phyloP scores from a whole-genome alignment of 345 rosid species.

The Gossypium anomalum region DNA sequence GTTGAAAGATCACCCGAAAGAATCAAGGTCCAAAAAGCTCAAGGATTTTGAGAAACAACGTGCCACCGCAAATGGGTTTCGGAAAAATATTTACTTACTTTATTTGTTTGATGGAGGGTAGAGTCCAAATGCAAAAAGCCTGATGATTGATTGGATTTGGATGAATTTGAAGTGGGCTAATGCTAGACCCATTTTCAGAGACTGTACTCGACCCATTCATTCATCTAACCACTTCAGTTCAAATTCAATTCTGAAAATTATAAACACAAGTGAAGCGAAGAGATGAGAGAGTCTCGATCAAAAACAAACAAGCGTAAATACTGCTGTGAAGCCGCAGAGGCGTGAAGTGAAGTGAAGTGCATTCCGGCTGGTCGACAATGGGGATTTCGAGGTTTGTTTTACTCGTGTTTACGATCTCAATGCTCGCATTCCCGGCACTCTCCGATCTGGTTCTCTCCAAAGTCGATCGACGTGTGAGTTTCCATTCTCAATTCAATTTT shows the following conservation, averaged over 20 bases:
- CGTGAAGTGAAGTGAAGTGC: neutral
- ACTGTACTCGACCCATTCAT: too few species aligned
- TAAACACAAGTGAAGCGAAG: too few species aligned
- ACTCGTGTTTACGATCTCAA: conserved; percentile 39
- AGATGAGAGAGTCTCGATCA: neutral
- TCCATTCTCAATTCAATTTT: conserved; percentile 17
- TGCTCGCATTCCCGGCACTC: conserved; percentile 50
- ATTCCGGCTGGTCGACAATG: conserved; percentile 23
- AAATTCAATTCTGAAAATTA: too few species aligned
- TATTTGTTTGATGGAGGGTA: too few species aligned
- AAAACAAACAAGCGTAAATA: neutral
- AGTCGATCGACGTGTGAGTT: conserved; percentile 90
- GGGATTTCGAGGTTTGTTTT: conserved; percentile 32
- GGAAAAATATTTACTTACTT: too few species aligned
- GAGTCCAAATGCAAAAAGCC: too few species aligned
- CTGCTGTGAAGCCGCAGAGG: neutral
- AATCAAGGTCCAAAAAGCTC: too few species aligned
- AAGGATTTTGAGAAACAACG: too few species aligned
- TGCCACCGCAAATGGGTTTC: too few species aligned
- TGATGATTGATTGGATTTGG: too few species aligned
- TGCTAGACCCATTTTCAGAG: neutral
- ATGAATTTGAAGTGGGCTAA: neutral
- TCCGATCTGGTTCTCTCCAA: conserved; percentile 83
- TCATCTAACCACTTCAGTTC: too few species aligned
- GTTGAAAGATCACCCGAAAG: too few species aligned